These are phyloP conservation scores for Volvariella surrecta DNA, from an alignment of 1,284 basidiomycete genomes.

Conservation along the genomic window DNA sequence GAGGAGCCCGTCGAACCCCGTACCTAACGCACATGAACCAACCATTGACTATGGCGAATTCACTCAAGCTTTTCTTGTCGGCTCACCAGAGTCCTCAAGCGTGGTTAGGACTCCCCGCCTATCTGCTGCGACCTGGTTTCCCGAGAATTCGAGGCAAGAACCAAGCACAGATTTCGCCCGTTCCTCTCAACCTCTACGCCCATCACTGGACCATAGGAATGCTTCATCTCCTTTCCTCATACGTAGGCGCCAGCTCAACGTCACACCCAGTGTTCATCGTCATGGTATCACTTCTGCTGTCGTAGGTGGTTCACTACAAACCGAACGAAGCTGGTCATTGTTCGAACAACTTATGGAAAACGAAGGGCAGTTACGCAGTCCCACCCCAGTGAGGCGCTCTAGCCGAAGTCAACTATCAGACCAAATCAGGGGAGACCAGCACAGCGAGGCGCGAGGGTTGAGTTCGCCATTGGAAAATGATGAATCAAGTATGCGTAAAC, in stretches of 20 bases:
- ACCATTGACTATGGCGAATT: too few relatives aligned
- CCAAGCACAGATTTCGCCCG: not conserved
- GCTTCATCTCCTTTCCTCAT: conserved; percentile 11
- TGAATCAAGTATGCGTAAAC: too few relatives aligned
- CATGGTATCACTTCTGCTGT: conserved; percentile 10
- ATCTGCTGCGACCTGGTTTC: too few relatives aligned
- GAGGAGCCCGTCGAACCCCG: too few relatives aligned
- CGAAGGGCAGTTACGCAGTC: conserved; percentile 34
- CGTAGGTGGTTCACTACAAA: conserved; percentile 11
- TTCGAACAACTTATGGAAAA: conserved; percentile 68
- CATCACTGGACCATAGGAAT: conserved; percentile 5
- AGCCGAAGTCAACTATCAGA: conserved; percentile 8
- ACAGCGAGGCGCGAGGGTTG: too few relatives aligned
- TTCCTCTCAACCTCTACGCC: not conserved
- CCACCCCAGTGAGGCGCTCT: conserved; percentile 10
- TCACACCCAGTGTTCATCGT: not conserved
- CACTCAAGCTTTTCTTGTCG: too few relatives aligned
- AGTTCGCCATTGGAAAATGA: too few relatives aligned
- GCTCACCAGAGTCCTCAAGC: too few relatives aligned
- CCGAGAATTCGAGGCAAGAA: not conserved
- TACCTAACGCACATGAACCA: too few relatives aligned
- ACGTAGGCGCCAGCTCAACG: not conserved
- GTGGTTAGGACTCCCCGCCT: too few relatives aligned
- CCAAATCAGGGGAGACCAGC: too few relatives aligned
- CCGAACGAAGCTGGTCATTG: conserved; percentile 49